phyloP scores from a whole-genome alignment of 1,284 basidiomycete species.

The Coriolopsis trogii region DNA sequence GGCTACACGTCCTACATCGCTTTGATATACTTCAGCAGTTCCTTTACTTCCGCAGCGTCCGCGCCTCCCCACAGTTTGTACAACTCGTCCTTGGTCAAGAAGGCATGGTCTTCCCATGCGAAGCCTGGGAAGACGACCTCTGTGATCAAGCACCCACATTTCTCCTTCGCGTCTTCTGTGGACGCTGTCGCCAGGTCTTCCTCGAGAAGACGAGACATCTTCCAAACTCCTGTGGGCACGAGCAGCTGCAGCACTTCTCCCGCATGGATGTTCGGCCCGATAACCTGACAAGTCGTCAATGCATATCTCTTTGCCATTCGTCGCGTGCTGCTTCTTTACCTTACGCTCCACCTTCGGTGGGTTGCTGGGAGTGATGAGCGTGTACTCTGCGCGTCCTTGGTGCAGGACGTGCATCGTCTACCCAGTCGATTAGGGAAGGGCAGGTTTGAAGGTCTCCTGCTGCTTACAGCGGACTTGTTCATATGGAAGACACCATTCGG shows the following conservation, averaged over 20 bases:
- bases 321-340: constrained; percentile 26
- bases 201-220: constrained; percentile 47
- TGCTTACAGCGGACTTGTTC: constrained; percentile 46
- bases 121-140: constrained; percentile 54
- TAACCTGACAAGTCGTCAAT: constrained; percentile 27
- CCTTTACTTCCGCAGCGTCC: constrained; percentile 13
- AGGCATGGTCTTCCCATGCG: constrained; percentile 51
- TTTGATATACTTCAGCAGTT: constrained; percentile 18
- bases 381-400: constrained; percentile 51
- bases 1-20: no score
- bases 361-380: constrained; percentile 41
- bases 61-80: constrained; percentile 36
- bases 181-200: constrained; percentile 37
- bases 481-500: constrained; percentile 46
- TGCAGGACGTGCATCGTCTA: constrained; percentile 54
- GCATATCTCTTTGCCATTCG: background rate
- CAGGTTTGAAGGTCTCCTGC: background rate
- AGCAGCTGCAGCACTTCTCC: constrained; percentile 49
- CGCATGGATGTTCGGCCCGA: constrained; percentile 42
- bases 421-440: background rate
- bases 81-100: constrained; percentile 38
- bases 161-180: constrained; percentile 25
- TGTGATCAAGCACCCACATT: constrained; percentile 47
- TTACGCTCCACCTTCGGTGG: constrained; percentile 42
- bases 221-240: constrained; percentile 52